Evolutionary conservation across 257 asterid species (phyloP).

Genomic region (Solanum bulbocastanum): DNA sequence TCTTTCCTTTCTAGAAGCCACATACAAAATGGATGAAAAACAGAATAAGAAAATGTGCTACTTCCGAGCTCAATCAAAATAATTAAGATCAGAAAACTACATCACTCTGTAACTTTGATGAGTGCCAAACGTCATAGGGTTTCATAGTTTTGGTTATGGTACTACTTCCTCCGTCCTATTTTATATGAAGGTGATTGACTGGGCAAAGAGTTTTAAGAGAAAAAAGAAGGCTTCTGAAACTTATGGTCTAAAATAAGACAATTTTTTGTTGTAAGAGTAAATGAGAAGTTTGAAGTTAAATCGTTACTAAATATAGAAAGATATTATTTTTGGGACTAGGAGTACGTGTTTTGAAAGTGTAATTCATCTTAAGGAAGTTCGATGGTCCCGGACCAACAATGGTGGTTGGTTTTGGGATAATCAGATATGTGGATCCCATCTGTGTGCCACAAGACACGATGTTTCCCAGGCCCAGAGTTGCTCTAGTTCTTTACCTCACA

Average conservation of each 20-base stretch:
- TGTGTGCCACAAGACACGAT: not conserved
- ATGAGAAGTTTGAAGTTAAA: not conserved
- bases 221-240: not conserved
- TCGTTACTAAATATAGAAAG: not conserved
- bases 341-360: not conserved
- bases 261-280: too few species aligned
- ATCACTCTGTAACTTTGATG: not conserved
- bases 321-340: not conserved
- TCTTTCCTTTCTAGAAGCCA: not conserved
- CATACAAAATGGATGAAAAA: not conserved
- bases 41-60: too few species aligned
- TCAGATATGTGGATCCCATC: not conserved
- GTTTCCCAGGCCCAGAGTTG: not conserved
- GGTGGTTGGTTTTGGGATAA: not conserved
- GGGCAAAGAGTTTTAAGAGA: fast-evolving
- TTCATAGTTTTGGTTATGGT: not conserved
- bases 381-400: not conserved
- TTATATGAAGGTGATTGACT: not conserved
- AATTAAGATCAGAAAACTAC: not conserved
- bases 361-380: not conserved
- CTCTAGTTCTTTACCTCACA: not conserved
- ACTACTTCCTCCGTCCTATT: not conserved
- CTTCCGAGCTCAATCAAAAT: too few species aligned
- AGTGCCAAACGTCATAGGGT: not conserved
- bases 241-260: not conserved